Evolutionary conservation across 2,329 filamentous ascomycete genomes (phyloP), one percentile per base, ranked within the genome.

Genomic region (Paecilomyces dactylethromorphus): DNA sequence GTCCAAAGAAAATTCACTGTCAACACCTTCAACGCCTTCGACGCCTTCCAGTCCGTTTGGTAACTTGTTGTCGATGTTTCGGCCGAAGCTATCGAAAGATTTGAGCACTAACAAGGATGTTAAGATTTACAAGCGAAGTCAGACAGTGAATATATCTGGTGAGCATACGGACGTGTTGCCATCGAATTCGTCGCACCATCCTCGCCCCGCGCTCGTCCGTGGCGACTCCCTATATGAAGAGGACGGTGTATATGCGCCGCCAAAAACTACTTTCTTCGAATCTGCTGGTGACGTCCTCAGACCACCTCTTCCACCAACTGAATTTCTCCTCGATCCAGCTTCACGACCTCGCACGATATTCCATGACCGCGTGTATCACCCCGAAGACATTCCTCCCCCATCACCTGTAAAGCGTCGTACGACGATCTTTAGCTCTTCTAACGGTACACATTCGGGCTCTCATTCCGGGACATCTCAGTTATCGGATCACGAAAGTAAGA

Each of bases 351-450:
- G 91, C 53, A 93, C 93, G 1, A 99, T 99, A 60, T 97, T 97
- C 74, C 94, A 99, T 73, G 94, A 99, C 72, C 88, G 94, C 11
- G 85, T 99, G 15, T 99, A 99, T 70, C 91, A 96, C 67, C 92
- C 94, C 0, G 84, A 88, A 51, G 94, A 99, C 69, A 97, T 99
- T 35, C 94, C 94, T 0, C 86, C 88, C 0, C 90, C 92, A 8
- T 88, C 90, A 0, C 75, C 72, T 3, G 66, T 69, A 21, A 78
- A 73, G 52, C 70, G 69, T 56, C 72, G 72, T 65, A 64, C 82
- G 69, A 72, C 79, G 65, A 63, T 72, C 31, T 67, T 71, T 33
- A 59, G 66, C 24, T 60, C 65, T 24, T 58, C 62, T 1, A 66
- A 66, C 22, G 62, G 54, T 51, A 65, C 65, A 56, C 57, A 60